Percentiles rank a stretch among this genome's conserved stretches.
These are phyloP conservation scores for Xylariaceae sp. DNA, from an alignment of 2,329 filamentous ascomycete species.

Conservation along the genomic window DNA sequence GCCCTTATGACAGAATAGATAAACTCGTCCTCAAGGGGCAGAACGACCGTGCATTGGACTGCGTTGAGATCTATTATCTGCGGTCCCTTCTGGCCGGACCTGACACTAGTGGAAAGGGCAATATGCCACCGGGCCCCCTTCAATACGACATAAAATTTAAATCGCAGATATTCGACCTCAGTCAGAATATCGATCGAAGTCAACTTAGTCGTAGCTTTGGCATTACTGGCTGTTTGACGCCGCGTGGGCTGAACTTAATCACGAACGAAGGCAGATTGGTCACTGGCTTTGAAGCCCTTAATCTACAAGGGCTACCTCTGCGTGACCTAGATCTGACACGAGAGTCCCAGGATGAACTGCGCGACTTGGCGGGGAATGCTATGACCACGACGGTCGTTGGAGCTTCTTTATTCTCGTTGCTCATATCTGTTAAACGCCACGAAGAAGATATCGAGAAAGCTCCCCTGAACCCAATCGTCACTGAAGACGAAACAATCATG, in stretches of 20 bases:
- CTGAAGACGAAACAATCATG: neutral
- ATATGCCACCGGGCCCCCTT: neutral
- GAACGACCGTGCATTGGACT: conserved; percentile 58
- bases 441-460: neutral
- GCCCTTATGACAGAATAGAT: conserved; percentile 28
- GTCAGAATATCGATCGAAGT: conserved; percentile 65
- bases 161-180: conserved; percentile 53
- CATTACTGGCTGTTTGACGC: conserved; percentile 62
- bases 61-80: conserved; percentile 57
- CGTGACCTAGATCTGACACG: conserved; percentile 57
- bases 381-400: conserved; percentile 72
- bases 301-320: conserved; percentile 63
- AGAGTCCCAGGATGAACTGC: conserved; percentile 56
- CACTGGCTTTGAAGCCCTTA: conserved; percentile 56
- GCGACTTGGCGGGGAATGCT: conserved; percentile 71
- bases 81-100: conserved; percentile 34
- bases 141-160: conserved; percentile 47
- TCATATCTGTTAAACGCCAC: conserved; percentile 38
- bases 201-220: conserved; percentile 45
- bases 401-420: conserved; percentile 51
- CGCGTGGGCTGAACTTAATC: conserved; percentile 55
- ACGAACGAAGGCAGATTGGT: conserved; percentile 56
- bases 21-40: conserved; percentile 38
- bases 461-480: conserved; percentile 1
- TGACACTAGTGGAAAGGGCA: conserved; percentile 27